Base-by-base conservation (phyloP, 306 rosid genomes). In the Casuarina glauca region DNA sequence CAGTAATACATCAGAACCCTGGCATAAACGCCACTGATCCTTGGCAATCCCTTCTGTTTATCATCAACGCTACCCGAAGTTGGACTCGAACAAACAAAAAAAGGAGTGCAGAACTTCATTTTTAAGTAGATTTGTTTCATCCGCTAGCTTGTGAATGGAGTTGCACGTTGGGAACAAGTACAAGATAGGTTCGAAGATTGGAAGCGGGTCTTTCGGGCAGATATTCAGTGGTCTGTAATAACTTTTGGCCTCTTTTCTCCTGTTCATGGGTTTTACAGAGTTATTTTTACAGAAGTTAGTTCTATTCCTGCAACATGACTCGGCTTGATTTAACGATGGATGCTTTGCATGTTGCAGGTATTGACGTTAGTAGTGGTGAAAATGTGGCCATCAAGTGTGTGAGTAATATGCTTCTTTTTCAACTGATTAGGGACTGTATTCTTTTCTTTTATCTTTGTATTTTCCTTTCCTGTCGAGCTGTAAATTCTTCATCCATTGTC, bases 151-250 rank as follows among this genome's bases (percentile, higher is more conserved):
- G 9, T 19, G 38, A 54, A 55, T 55, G 63, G 63, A 57, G 70
- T 19, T 17, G 38, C 36, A 3, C 19, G 36, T 64, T 64, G 4
- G 8, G 70, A 10, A 10, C 4, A 64, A 36, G 26, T 64, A 64
- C 16, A 36, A 12, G 13, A 19, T 64, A 9, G 19, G 45, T 39
- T 11, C 2, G 41, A 64, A 64, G 49, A 64, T 64, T 64, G 45
- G 70, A 39, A 64, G 70, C n/a, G 70, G 70, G 7, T 38, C 45
- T 64, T 64, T 64, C n/a, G 70, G 70, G 70, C 48, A 11, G 48
- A 39, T 64, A 39, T 64, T 12, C 70, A 46, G 4, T 64, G 45
- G 70, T 64, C 44, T 57, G 38, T 20, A 9, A 1, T 9, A 19
- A 57, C 8, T 57, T n/a, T 45, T 26, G 32, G 32, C 32, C 32